Conservation (phyloP, 345 rosid genomes). For the Pelargonium nanum region DNA sequence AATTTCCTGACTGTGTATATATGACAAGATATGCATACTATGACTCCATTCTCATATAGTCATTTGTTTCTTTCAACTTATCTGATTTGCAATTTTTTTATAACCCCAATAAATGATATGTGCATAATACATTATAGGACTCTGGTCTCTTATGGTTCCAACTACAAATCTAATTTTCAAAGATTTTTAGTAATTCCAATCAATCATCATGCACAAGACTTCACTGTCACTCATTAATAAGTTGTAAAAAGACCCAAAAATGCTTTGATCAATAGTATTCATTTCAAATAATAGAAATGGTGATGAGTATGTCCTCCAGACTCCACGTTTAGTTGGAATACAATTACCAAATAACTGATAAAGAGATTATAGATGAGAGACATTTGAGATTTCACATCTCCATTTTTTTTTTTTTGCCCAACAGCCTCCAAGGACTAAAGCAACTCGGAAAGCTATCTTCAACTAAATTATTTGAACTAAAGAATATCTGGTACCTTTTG, state of each 20-base stretch:
- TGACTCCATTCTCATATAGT: not conserved
- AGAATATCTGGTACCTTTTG: slow-evolving; percentile 41
- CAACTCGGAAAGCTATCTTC: not conserved
- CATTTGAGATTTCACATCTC: not conserved
- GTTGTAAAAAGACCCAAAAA: not conserved
- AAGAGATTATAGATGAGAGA: no score
- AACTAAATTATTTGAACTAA: not conserved
- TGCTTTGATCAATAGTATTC: not conserved
- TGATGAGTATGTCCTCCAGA: not conserved
- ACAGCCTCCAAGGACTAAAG: not conserved
- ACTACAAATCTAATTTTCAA: not conserved
- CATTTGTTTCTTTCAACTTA: not conserved
- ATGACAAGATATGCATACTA: not conserved
- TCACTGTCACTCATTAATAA: not conserved
- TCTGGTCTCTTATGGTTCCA: not conserved
- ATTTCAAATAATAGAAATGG: not conserved
- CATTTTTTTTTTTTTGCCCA: not conserved
- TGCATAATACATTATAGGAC: not conserved
- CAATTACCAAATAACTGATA: not conserved
- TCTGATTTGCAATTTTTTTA: not conserved
- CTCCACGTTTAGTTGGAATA: not conserved
- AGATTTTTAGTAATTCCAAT: not conserved
- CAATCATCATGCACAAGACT: not conserved
- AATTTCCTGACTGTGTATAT: not conserved
- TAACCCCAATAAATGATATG: no score